These are phyloP conservation scores for Aspergillus fijiensis DNA, from an alignment of 2,329 filamentous ascomycete species.

Conservation along the genomic window DNA sequence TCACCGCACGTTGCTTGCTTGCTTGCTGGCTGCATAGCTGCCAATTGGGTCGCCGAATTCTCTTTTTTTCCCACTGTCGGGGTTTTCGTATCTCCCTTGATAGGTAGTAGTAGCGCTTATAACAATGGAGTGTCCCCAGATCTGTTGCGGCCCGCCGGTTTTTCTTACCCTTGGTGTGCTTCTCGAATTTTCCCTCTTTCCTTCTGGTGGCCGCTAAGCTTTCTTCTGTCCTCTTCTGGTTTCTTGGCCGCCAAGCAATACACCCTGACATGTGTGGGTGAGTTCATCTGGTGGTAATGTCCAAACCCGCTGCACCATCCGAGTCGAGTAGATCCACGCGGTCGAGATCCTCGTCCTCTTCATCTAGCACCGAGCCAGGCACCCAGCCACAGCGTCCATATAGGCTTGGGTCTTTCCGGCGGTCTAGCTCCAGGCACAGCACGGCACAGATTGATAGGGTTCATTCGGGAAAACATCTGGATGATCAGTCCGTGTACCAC, in stretches of 20 bases:
- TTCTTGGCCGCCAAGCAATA: background rate
- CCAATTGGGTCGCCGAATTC: background rate
- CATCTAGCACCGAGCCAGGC: background rate
- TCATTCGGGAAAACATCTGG: constrained; percentile 33
- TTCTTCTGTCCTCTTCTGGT: background rate
- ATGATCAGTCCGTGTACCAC: constrained; percentile 36
- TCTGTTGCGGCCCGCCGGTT: background rate
- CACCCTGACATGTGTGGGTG: background rate
- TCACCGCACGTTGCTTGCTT: background rate
- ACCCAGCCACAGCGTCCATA: background rate
- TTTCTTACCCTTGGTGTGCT: background rate
- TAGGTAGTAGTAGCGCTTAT: background rate
- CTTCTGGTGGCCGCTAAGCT: background rate
- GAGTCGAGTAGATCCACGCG: background rate
- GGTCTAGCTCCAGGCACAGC: constrained; percentile 19
- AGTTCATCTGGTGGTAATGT: background rate
- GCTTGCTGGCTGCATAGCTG: background rate
- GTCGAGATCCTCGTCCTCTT: background rate
- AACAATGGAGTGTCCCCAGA: background rate
- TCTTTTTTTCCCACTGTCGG: background rate
- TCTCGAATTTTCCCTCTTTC: background rate
- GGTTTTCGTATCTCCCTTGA: background rate
- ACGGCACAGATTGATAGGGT: constrained; percentile 23
- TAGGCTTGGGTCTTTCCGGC: background rate
- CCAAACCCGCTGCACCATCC: background rate